Base-by-base conservation (phyloP, 257 asterid genomes). In the Nicotiana tabacum region DNA sequence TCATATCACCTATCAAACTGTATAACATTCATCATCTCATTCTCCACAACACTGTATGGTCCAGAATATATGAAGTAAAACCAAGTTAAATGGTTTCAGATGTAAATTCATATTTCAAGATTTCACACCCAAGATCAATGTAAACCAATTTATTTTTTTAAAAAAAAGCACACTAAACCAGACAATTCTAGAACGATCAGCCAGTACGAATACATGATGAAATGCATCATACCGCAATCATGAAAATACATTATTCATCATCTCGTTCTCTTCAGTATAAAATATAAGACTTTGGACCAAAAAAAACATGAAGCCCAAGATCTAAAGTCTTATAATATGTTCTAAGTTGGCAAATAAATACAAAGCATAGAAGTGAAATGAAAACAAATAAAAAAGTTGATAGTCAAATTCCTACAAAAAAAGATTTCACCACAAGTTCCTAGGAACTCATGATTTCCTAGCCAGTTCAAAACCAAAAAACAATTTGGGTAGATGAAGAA, bases 1-100 rank as follows among this genome's bases (percentile, higher is more conserved):
- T 91, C 94, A 90, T 77, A 17, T 64, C 48, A 81, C 91, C 93
- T 17, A 77, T 90, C 94, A 90, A 82, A 11, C 17, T 9, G 62
- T 62, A 66, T 32, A 4, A 82, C 3, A 27, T 9, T 78, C 89
- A 82, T 84, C 87, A 81, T 39, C 27, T 86, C 85, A 84, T 83
- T 77, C 89, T 83, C 83, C 43, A 61, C 32, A 12, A 27, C 16
- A 15, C 30, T 4, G 48, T 35, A 46, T 72, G 61, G 79, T 72
- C 29, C 79, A 72, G 24, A 72, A 46, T 72, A 17, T 46, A 35
- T 5, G 3, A 0, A 1, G 5, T 24, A 21, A 10, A 24, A 17
- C 24, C 17, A 17, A 12, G 12, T 72, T 3, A 72, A 46, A 43
- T 24, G 15, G 17, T 24, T 6, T 46, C 61, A 72, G n/a, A 12